Percentiles rank a stretch among this genome's conserved stretches.
These are phyloP conservation scores for Westerdykella ornata DNA, from an alignment of 2,329 filamentous ascomycete genomes.

Conservation along the genomic window DNA sequence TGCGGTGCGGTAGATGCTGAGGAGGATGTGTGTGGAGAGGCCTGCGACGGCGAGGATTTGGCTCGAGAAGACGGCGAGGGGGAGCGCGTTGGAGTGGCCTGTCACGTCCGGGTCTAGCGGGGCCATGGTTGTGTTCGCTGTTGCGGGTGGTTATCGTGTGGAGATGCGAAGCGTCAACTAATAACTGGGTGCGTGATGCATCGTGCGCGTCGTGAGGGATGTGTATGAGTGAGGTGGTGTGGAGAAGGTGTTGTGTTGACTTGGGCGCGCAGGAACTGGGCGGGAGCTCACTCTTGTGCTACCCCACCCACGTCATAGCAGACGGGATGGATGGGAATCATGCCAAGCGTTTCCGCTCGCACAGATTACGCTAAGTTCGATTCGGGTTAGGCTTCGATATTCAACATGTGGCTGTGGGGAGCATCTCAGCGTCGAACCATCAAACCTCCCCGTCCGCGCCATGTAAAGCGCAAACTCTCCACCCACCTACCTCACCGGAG, in stretches of 20 bases:
- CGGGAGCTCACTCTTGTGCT: no score
- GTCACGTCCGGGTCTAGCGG: constrained; percentile 29
- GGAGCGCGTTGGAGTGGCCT: constrained; percentile 28
- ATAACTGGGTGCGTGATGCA: no score
- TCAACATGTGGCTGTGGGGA: no score
- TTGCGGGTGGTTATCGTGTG: not conserved
- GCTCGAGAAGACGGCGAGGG: constrained; percentile 27
- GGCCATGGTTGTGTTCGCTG: constrained; percentile 20
- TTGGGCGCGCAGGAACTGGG: not conserved
- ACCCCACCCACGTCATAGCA: no score
- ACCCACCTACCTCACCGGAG: constrained; percentile 8
- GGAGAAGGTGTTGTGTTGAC: not conserved
- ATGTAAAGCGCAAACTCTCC: no score
- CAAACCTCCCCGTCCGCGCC: no score
- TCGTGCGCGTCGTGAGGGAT: not conserved
- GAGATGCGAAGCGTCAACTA: not conserved
- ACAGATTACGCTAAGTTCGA: no score
- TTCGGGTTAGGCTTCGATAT: no score
- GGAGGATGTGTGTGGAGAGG: constrained; percentile 26
- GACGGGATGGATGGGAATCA: not conserved
- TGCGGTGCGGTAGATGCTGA: constrained; percentile 26
- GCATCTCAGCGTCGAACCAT: no score
- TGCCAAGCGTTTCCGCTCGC: not conserved
- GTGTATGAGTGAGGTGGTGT: not conserved
- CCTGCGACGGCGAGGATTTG: constrained; percentile 27